Evolutionary conservation across 345 rosid species (phyloP), one percentile per base, ranked within the genome.

Genomic region (Corchorus capsularis): DNA sequence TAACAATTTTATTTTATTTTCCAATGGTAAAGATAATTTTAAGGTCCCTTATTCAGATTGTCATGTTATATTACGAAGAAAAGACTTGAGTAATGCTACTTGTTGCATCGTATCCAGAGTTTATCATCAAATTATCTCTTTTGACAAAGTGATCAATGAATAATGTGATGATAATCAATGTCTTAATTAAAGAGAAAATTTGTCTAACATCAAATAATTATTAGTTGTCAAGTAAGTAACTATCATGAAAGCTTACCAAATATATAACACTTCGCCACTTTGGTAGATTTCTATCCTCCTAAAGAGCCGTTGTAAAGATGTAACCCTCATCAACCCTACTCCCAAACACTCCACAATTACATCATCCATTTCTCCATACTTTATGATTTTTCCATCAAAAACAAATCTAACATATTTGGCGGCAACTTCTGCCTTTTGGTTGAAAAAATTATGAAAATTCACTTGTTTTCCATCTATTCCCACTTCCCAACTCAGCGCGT

Each of bases 381-480:
- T 63, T 57, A 1, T 4, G 22, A 63, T 32, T 12, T 11, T 34
- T 32, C 14, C 41, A 32, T 61, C 41, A 14, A 32, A 27, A 27
- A 63, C 7, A 63, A 47, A 68, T 14, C 43, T 15, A 77, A 19
- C 27, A 67, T 69, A 60, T 74, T 76, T 72, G 83, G 78, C 75
- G 75, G 66, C 75, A 77, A 80, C 64, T 72, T 75, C 62, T 66
- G 60, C 71, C 57, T 72, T 75, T 80, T 61, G 66, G 66, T 67
- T 76, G 27, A 59, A 57, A 57, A 71, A 62, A 70, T 55, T 7
- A 17, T 39, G 14, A 66, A 63, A 53, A 57, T 41, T 2, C 27
- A 53, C 41, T 41, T 17, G 15, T 43, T 13, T 45, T 45, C 13
- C 5, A 47, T 8, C 0, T 8, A 61, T 16, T n/a, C 64, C 78